These are phyloP conservation scores for Butyriboletus loyo DNA, from an alignment of 768 basidiomycete genomes.

Conservation along the genomic window DNA sequence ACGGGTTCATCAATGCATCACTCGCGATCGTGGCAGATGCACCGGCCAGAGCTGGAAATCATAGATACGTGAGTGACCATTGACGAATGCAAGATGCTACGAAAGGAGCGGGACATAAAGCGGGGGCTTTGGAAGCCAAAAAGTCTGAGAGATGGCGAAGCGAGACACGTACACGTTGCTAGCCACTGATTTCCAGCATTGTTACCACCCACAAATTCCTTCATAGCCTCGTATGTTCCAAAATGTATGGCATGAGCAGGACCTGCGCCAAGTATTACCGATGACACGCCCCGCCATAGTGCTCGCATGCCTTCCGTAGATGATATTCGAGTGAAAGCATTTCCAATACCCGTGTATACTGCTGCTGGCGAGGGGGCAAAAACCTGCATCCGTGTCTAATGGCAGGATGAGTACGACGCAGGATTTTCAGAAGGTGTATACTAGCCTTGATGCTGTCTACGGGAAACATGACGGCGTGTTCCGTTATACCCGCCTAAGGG, in stretches of 20 bases:
- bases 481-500: constrained; percentile 91
- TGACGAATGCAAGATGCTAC: neutral
- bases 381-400: constrained; percentile 98
- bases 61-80: constrained; percentile 12
- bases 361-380: constrained; percentile 83
- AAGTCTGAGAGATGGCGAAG: neutral
- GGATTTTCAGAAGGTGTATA: constrained; percentile 6
- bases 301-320: constrained; percentile 89
- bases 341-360: constrained; percentile 84
- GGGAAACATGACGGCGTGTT: constrained; percentile 99
- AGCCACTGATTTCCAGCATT: constrained; percentile 71
- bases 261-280: constrained; percentile 93
- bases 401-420: constrained; percentile 1
- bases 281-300: constrained; percentile 95
- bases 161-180: constrained; percentile 71
- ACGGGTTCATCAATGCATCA: constrained; percentile 99
- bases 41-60: constrained; percentile 74
- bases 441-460: constrained; percentile 96
- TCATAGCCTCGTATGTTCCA: constrained; percentile 91
- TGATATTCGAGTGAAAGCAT: constrained; percentile 89
- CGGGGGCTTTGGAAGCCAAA: neutral
- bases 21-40: constrained; percentile 92
- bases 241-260: constrained; percentile 99
- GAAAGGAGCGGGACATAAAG: neutral
- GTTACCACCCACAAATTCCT: constrained; percentile 90